Evolutionary conservation across 768 basidiomycete species (phyloP).

Genomic region (Serendipita vermifera): DNA sequence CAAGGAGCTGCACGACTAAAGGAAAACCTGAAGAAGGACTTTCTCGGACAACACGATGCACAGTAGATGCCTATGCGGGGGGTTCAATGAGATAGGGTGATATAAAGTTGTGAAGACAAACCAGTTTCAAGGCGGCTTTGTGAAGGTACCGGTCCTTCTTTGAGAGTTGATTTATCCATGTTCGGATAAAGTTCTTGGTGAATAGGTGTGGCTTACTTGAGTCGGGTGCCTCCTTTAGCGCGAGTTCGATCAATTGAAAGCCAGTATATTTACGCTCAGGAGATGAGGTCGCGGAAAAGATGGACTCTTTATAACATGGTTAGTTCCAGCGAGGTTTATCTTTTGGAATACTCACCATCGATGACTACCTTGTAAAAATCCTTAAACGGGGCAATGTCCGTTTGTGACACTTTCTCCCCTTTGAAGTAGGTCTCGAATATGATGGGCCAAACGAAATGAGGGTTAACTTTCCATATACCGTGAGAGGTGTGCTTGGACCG

Average conservation of each 20-base stretch:
- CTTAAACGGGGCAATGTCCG: constrained; percentile 41
- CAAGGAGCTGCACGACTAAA: constrained; percentile 72
- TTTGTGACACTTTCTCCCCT: constrained; percentile 14
- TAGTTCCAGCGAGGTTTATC: neutral
- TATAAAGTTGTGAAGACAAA: constrained; percentile 25
- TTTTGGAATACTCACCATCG: constrained; percentile 50
- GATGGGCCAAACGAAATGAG: constrained; percentile 85
- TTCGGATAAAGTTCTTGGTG: constrained; percentile 89
- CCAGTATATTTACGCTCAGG: constrained; percentile 89
- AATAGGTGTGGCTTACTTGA: constrained; percentile 74
- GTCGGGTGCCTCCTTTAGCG: constrained; percentile 51
- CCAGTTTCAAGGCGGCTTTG: constrained; percentile 76
- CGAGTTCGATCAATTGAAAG: constrained; percentile 79
- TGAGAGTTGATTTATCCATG: constrained; percentile 92
- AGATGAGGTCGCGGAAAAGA: constrained; percentile 76
- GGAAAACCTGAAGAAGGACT: constrained; percentile 75
- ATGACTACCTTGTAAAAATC: constrained; percentile 88
- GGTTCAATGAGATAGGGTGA: neutral
- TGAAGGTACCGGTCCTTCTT: constrained; percentile 79
- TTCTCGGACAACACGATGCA: constrained; percentile 59
- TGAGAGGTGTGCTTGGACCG: constrained; percentile 35
- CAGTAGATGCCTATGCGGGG: constrained; percentile 47
- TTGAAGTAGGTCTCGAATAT: constrained; percentile 66
- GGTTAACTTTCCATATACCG: constrained; percentile 68
- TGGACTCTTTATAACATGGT: constrained; percentile 43